Percentiles rank a stretch among this genome's conserved stretches.
Evolutionary conservation across 2,329 filamentous ascomycete genomes (phyloP).

Genomic region (Nigrograna mackinnonii): DNA sequence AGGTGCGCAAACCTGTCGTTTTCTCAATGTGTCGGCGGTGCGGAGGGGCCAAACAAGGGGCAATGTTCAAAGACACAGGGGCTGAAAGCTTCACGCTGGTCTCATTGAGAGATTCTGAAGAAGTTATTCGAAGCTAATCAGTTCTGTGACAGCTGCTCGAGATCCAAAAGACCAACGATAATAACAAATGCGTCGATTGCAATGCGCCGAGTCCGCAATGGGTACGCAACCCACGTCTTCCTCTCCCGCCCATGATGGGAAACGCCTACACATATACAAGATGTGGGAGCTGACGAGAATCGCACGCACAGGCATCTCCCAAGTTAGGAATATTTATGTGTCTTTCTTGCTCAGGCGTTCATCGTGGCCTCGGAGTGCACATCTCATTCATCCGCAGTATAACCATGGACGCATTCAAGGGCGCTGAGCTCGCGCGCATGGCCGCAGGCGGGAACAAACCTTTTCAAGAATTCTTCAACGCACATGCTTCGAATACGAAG

Average conservation of each 20-base stretch:
- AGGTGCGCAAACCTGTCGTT: too few species aligned
- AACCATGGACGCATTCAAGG: constrained; percentile 98
- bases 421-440: constrained; percentile 91
- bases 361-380: constrained; percentile 93
- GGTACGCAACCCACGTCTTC: constrained; percentile 65
- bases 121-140: constrained; percentile 19
- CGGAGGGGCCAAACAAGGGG: too few species aligned
- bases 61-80: too few species aligned
- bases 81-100: too few species aligned
- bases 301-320: constrained; percentile 77
- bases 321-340: constrained; percentile 99
- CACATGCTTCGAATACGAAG: constrained; percentile 49
- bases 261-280: too few species aligned
- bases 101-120: too few species aligned
- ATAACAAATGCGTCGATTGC: constrained; percentile 93
- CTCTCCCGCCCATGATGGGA: too few species aligned
- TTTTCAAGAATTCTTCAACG: constrained; percentile 86
- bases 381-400: constrained; percentile 98
- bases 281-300: too few species aligned
- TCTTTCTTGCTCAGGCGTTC: constrained; percentile 90
- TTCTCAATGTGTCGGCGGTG: too few species aligned
- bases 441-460: constrained; percentile 85
- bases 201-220: constrained; percentile 95
- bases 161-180: constrained; percentile 87
- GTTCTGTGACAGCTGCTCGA: constrained; percentile 71